Evolutionary conservation across 768 basidiomycete species (phyloP).

Genomic region (Trametes cinnabarina): DNA sequence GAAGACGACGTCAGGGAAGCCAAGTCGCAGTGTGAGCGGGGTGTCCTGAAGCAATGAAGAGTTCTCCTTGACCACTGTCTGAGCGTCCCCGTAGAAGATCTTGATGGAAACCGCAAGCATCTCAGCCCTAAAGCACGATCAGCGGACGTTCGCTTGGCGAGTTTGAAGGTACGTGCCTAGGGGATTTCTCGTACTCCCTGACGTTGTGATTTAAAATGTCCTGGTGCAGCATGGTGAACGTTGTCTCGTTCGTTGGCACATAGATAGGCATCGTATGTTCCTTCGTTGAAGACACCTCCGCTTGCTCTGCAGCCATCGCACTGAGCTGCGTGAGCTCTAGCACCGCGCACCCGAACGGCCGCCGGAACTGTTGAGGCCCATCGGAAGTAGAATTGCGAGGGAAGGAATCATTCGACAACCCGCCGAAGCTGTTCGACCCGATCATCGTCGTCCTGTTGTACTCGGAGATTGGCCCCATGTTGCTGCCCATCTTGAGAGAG

Average conservation of each 20-base stretch:
- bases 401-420: slow-evolving; percentile 3
- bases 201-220: slow-evolving; percentile 81
- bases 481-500: slow-evolving; percentile 69
- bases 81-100: slow-evolving; percentile 79
- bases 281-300: slow-evolving; percentile 59
- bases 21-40: slow-evolving; percentile 81
- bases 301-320: slow-evolving; percentile 62
- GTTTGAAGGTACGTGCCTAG: slow-evolving; percentile 51
- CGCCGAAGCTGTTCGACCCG: not conserved
- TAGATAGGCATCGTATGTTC: slow-evolving; percentile 90
- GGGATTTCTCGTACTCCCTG: slow-evolving; percentile 80
- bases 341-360: slow-evolving; percentile 96
- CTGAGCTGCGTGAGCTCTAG: slow-evolving; percentile 77
- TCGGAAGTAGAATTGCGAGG: slow-evolving; percentile 32
- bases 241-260: slow-evolving; percentile 74
- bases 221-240: slow-evolving; percentile 93
- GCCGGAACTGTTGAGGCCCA: slow-evolving; percentile 54
- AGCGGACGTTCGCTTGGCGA: not conserved
- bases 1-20: slow-evolving; percentile 95
- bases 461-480: slow-evolving; percentile 44
- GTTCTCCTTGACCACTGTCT: slow-evolving; percentile 77
- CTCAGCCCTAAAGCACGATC: slow-evolving; percentile 61
- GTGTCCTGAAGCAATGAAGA: slow-evolving; percentile 77
- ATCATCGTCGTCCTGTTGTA: slow-evolving; percentile 40
- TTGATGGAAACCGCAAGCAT: slow-evolving; percentile 81